These are phyloP conservation scores for Pittosporum tobira DNA, from an alignment of 129 eudicot species.

Conservation along the genomic window DNA sequence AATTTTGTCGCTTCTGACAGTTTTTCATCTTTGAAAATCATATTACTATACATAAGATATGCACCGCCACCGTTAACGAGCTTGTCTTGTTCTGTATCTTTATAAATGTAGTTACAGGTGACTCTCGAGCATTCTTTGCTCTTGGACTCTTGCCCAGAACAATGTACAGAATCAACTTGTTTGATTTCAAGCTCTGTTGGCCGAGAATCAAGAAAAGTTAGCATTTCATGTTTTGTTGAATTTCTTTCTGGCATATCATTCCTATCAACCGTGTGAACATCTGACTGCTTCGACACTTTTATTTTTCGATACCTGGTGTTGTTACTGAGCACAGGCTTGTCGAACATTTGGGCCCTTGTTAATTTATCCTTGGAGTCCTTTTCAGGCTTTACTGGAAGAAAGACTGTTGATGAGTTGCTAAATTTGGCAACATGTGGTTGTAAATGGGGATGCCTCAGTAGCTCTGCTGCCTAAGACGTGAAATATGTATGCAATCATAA, in stretches of 20 bases:
- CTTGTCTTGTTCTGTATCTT: background rate
- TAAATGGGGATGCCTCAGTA: constrained; percentile 82
- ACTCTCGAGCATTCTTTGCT: constrained; percentile 29
- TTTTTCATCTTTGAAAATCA: constrained; percentile 1
- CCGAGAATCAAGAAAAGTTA: too few species aligned
- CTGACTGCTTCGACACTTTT: constrained; percentile 26
- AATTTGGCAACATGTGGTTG: constrained; percentile 62
- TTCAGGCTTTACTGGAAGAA: constrained; percentile 81
- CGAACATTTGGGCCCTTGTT: constrained; percentile 16
- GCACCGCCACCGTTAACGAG: too few species aligned
- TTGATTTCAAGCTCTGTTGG: constrained; percentile 49
- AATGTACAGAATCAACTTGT: constrained; percentile 81
- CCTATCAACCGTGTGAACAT: constrained; percentile 25
- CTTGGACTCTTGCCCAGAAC: constrained; percentile 54
- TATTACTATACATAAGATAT: constrained; percentile 5
- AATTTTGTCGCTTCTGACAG: background rate
- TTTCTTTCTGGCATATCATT: constrained; percentile 24
- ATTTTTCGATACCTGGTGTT: constrained; percentile 27
- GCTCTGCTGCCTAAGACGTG: constrained; percentile 72
- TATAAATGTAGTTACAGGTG: background rate
- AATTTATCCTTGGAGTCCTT: constrained; percentile 45
- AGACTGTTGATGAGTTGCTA: constrained; percentile 50
- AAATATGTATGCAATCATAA: background rate
- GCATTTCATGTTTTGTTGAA: constrained; percentile 21
- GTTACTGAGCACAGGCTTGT: constrained; percentile 15